Conservation (phyloP, 1,139 yeast species). For the Geotrichum klebahnii region DNA sequence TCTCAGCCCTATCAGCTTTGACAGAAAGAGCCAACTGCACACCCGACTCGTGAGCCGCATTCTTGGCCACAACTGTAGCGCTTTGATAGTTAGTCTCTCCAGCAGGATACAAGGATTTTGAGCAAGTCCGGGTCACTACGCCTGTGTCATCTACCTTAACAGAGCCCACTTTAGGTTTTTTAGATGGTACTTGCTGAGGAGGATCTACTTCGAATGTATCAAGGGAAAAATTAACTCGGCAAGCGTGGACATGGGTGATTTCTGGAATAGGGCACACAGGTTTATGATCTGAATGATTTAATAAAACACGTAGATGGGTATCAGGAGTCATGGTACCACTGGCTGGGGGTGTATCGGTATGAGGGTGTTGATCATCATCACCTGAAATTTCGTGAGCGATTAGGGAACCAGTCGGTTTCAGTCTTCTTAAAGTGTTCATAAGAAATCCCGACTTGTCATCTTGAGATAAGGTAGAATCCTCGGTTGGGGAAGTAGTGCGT, state of each 20-base stretch:
- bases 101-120: slow-evolving; percentile 29
- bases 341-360: background rate
- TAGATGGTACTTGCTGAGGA: slow-evolving; percentile 90
- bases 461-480: too few relatives aligned
- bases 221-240: slow-evolving; percentile 66
- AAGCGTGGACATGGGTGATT: slow-evolving; percentile 16
- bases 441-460: slow-evolving; percentile 8
- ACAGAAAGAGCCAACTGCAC: background rate
- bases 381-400: background rate
- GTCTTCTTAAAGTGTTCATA: slow-evolving; percentile 3
- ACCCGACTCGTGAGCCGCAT: slow-evolving; percentile 32
- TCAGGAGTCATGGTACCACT: background rate
- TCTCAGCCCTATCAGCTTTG: background rate
- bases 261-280: slow-evolving; percentile 27
- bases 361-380: background rate
- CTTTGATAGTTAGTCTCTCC: slow-evolving; percentile 26
- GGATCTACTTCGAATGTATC: slow-evolving; percentile 72
- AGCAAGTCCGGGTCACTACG: slow-evolving; percentile 30
- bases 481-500: too few relatives aligned
- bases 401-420: background rate
- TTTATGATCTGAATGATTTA: slow-evolving; percentile 39
- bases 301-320: slow-evolving; percentile 21
- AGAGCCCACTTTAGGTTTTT: slow-evolving; percentile 77
- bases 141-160: slow-evolving; percentile 50
- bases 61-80: slow-evolving; percentile 33